Conservation (phyloP, 495 filamentous ascomycete species). For the Penicillium turbatum region DNA sequence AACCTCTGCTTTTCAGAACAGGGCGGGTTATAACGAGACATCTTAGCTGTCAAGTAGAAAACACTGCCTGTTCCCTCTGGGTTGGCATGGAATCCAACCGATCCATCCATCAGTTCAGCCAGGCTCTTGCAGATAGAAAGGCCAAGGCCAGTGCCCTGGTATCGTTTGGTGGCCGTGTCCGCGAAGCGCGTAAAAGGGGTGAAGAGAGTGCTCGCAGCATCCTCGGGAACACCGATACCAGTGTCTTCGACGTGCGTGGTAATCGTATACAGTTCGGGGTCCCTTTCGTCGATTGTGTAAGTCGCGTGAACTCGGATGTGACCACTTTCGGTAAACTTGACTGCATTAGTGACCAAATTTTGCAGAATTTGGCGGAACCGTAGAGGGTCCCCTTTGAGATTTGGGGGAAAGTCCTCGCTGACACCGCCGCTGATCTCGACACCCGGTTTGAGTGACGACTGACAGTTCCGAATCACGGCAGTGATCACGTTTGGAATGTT, state of each 20-base stretch:
- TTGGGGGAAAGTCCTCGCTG: conserved; percentile 36
- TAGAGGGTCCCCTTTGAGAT: conserved; percentile 64
- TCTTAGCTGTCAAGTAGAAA: conserved; percentile 56
- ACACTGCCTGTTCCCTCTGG: conserved; percentile 49
- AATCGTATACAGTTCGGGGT: conserved; percentile 38
- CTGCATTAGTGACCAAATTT: conserved; percentile 82
- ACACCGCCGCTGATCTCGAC: conserved; percentile 52
- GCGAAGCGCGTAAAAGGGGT: conserved; percentile 85
- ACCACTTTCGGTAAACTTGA: conserved; percentile 80
- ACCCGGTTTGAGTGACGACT: conserved; percentile 53
- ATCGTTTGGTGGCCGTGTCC: conserved; percentile 66
- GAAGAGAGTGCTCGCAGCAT: conserved; percentile 68
- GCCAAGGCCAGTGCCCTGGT: conserved; percentile 78
- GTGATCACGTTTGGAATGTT: conserved; percentile 57
- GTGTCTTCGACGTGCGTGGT: conserved; percentile 65
- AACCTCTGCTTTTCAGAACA: background rate
- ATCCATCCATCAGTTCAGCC: conserved; percentile 77
- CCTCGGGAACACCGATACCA: conserved; percentile 79
- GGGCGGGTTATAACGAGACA: conserved; percentile 37
- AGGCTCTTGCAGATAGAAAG: conserved; percentile 78
- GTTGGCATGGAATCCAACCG: conserved; percentile 58
- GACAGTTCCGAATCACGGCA: conserved; percentile 50
- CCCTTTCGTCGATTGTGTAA: conserved; percentile 48
- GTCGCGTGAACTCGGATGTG: conserved; percentile 52
- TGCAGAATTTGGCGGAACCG: conserved; percentile 78